A percentile compares a stretch with the other conserved stretches of the same genome.
Conservation (phyloP, 148 eudicot species). For the Limonium bicolor region DNA sequence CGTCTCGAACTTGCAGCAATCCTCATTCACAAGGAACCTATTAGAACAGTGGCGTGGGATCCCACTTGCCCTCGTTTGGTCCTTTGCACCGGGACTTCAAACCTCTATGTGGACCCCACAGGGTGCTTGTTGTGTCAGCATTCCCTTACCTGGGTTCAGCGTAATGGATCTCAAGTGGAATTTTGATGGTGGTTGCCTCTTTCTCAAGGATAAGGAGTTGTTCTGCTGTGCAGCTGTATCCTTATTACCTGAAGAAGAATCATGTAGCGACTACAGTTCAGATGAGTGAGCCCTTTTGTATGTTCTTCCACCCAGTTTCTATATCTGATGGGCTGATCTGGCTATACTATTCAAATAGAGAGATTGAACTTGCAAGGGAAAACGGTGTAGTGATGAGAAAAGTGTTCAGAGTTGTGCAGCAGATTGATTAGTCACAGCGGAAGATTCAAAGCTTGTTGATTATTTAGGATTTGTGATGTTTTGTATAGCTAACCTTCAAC, state of each 20-base stretch:
- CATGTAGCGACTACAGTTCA: constrained; percentile 78
- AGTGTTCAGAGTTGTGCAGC: too few relatives aligned
- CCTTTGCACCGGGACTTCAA: constrained; percentile 71
- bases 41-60: constrained; percentile 87
- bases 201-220: constrained; percentile 77
- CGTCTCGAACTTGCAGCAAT: constrained; percentile 82
- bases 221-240: constrained; percentile 87
- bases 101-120: constrained; percentile 95
- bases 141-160: constrained; percentile 55
- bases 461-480: too few relatives aligned
- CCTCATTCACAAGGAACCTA: constrained; percentile 70
- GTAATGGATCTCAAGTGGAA: constrained; percentile 80
- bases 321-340: too few relatives aligned
- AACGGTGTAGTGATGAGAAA: too few relatives aligned
- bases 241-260: constrained; percentile 43
- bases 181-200: constrained; percentile 62
- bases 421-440: too few relatives aligned
- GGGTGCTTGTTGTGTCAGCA: constrained; percentile 70
- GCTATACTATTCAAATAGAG: too few relatives aligned
- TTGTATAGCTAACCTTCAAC: too few relatives aligned
- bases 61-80: constrained; percentile 68
- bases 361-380: too few relatives aligned
- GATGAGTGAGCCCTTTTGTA: constrained; percentile 44
- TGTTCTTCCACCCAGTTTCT: not conserved
- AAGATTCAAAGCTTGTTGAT: too few relatives aligned